Evolutionary conservation across 106 monocot species (phyloP).

Genomic region (Phalaenopsis aphrodite): DNA sequence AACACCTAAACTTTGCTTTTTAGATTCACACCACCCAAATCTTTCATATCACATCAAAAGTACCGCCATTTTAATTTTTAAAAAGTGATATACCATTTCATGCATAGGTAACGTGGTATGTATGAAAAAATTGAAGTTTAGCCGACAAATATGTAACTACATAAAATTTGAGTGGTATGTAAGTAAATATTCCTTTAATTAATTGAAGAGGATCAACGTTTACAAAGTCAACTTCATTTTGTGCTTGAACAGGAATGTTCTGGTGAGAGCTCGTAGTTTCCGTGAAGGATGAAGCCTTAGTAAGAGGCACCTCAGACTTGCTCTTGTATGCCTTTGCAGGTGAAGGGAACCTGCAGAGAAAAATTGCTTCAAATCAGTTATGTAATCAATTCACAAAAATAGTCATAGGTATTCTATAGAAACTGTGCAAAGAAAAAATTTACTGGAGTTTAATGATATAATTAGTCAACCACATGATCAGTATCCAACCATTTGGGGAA

Average conservation of each 20-base stretch:
- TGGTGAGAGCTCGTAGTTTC: slow-evolving; percentile 11
- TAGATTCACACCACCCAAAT: no score
- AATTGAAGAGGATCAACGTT: neutral
- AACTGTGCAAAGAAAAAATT: neutral
- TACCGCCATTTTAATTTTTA: no score
- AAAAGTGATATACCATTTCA: no score
- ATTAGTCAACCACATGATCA: neutral
- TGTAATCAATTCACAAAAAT: neutral
- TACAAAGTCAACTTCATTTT: slow-evolving; percentile 57
- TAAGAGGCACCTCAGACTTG: slow-evolving; percentile 31
- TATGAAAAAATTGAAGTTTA: no score
- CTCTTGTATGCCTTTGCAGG: slow-evolving; percentile 38
- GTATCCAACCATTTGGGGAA: neutral
- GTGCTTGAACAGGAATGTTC: slow-evolving; percentile 17
- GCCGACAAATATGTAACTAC: no score
- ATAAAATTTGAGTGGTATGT: no score
- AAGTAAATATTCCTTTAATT: neutral
- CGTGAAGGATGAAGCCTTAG: slow-evolving; percentile 38
- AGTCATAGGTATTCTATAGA: neutral
- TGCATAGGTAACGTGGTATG: no score
- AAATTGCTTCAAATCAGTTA: slow-evolving; percentile 4
- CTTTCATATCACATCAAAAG: no score
- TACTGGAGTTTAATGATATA: neutral
- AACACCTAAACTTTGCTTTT: no score
- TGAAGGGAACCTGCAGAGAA: slow-evolving; percentile 58